Percentiles rank a stretch among this genome's conserved stretches.
Conservation (phyloP, 179 eudicot genomes). For the Silene noctiflora region DNA sequence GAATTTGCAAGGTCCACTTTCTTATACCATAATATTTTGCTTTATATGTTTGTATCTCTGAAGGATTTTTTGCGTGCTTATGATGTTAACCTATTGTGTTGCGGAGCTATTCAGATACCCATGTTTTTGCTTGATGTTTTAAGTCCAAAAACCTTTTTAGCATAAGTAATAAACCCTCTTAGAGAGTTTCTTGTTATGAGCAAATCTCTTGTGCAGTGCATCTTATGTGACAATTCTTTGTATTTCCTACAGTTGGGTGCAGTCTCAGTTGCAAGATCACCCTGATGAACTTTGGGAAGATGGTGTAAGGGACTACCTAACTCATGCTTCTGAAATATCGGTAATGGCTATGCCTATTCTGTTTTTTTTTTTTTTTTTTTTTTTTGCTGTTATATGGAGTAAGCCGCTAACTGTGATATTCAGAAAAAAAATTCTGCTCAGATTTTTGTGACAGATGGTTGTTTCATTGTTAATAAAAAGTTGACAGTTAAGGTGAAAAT, state of each 20-base stretch:
- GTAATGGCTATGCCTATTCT: constrained; percentile 27
- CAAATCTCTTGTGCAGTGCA: not conserved
- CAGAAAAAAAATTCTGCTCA: not conserved
- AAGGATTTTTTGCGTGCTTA: not conserved
- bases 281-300: constrained; percentile 99
- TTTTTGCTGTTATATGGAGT: not conserved
- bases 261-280: constrained; percentile 74
- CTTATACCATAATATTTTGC: constrained; percentile 1
- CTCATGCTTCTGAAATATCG: constrained; percentile 68
- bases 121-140: not conserved
- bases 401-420: not conserved
- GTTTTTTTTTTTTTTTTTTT: not conserved
- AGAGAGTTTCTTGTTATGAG: not conserved
- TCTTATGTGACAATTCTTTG: constrained; percentile 15
- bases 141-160: not conserved
- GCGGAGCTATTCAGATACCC: not conserved
- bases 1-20: constrained; percentile 81
- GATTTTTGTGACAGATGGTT: not conserved
- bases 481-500: not conserved
- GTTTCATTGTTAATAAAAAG: not conserved
- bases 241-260: constrained; percentile 73
- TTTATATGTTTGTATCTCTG: not conserved
- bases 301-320: constrained; percentile 71
- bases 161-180: not conserved
- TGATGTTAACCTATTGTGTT: not conserved